phyloP scores from a whole-genome alignment of 345 rosid genomes.

The Eucalyptus curtisii region DNA sequence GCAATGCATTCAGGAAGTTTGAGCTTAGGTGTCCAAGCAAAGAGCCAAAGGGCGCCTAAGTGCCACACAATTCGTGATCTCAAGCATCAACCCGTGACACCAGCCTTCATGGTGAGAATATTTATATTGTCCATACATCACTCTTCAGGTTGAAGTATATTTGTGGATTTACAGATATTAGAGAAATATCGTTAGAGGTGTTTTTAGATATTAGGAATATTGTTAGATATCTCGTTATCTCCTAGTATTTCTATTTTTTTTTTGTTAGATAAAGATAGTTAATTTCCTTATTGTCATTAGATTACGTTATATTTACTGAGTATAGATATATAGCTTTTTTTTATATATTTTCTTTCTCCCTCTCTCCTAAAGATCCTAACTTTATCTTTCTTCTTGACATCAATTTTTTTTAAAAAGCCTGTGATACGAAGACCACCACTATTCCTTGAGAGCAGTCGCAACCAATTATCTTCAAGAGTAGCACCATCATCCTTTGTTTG shows the following conservation, averaged over 20 bases:
- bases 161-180: not conserved
- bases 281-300: not conserved
- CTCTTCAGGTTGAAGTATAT: not conserved
- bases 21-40: not conserved
- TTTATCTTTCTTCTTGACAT: not conserved
- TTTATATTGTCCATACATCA: not conserved
- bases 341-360: not conserved
- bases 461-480: not conserved
- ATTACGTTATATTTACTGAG: not conserved
- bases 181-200: not conserved
- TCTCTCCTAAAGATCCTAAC: not conserved
- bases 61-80: not conserved
- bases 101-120: not conserved
- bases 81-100: not conserved
- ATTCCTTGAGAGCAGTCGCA: not conserved
- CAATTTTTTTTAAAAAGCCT: not conserved
- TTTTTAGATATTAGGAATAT: not conserved
- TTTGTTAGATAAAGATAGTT: not conserved
- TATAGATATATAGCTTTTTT: not conserved
- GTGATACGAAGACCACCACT: not conserved
- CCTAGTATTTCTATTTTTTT: not conserved
- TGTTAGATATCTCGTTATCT: accelerated
- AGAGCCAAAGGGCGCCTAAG: not conserved
- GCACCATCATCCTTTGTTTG: not conserved
- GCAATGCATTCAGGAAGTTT: not conserved